A percentile compares a stretch with the other conserved stretches of the same genome.
Evolutionary conservation across 2,329 filamentous ascomycete genomes (phyloP).

Genomic region (Sporothrix mexicana): DNA sequence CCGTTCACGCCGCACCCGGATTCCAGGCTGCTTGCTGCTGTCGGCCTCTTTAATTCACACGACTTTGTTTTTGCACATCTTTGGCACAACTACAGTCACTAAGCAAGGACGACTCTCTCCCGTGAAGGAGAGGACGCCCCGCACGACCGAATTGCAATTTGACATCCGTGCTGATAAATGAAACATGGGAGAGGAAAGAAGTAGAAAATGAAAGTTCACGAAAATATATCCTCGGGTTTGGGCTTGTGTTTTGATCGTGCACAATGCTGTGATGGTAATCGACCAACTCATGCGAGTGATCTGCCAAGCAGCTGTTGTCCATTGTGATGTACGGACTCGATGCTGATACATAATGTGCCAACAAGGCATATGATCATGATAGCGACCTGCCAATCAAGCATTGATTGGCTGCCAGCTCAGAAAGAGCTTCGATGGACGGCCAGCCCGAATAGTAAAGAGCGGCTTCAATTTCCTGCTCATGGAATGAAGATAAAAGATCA

Average conservation of each 20-base stretch:
- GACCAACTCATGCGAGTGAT: too few species aligned
- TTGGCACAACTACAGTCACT: constrained; percentile 96
- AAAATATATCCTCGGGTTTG: neutral
- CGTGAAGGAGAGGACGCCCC: constrained; percentile 9
- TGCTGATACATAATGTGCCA: too few species aligned
- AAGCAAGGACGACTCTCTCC: constrained; percentile 36
- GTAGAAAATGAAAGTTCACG: neutral
- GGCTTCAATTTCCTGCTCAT: too few species aligned
- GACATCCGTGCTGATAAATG: constrained; percentile 86
- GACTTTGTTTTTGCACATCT: constrained; percentile 87
- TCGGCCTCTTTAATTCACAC: constrained; percentile 20
- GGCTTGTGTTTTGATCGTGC: neutral
- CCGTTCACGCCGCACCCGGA: constrained; percentile 44
- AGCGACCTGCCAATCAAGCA: too few species aligned
- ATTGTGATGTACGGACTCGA: too few species aligned
- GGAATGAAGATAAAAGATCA: too few species aligned
- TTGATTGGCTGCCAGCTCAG: too few species aligned
- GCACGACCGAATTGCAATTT: constrained; percentile 91
- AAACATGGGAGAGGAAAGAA: neutral
- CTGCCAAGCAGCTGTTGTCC: too few species aligned
- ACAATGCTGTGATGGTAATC: too few species aligned
- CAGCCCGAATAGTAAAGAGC: too few species aligned
- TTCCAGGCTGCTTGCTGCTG: constrained; percentile 47
- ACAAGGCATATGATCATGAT: too few species aligned
- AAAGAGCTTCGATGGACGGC: too few species aligned